These are phyloP conservation scores for Diplocarpon mali DNA, from an alignment of 2,329 filamentous ascomycete genomes.

Conservation along the genomic window DNA sequence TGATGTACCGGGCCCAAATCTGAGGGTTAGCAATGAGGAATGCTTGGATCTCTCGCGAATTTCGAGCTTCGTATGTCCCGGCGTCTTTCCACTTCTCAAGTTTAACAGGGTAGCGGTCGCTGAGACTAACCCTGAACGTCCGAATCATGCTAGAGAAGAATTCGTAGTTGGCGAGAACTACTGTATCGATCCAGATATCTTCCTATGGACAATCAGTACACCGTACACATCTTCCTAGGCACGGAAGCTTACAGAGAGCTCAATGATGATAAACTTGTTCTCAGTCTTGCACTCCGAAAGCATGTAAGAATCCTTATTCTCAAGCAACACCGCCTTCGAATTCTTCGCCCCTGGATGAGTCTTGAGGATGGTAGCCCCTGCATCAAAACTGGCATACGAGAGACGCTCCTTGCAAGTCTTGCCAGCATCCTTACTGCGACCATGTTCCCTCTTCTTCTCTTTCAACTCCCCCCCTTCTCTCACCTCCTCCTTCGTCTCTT, in stretches of 20 bases:
- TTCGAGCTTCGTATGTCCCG: slow-evolving; percentile 81
- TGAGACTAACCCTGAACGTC: slow-evolving; percentile 82
- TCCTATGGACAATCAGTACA: slow-evolving; percentile 21
- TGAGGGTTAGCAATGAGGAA: slow-evolving; percentile 90
- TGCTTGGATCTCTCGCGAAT: slow-evolving; percentile 86
- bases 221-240: background rate
- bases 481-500: slow-evolving; percentile 3
- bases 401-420: slow-evolving; percentile 97
- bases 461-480: slow-evolving; percentile 21
- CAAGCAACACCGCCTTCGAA: slow-evolving; percentile 75
- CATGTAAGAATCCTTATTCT: slow-evolving; percentile 99
- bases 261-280: slow-evolving; percentile 91
- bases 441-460: slow-evolving; percentile 20
- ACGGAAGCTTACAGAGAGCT: slow-evolving; percentile 66
- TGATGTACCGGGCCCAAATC: slow-evolving; percentile 89
- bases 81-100: slow-evolving; percentile 82
- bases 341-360: slow-evolving; percentile 80
- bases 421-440: slow-evolving; percentile 82
- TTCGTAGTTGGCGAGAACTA: slow-evolving; percentile 97
- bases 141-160: slow-evolving; percentile 98
- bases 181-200: slow-evolving; percentile 75
- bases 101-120: slow-evolving; percentile 90
- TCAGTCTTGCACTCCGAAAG: slow-evolving; percentile 75
- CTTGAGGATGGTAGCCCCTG: slow-evolving; percentile 86
- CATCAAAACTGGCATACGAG: slow-evolving; percentile 96